A percentile compares a stretch with the other conserved stretches of the same genome.
phyloP scores from a whole-genome alignment of 192 early-diverging fungal species.

The Podochytrium sp. region DNA sequence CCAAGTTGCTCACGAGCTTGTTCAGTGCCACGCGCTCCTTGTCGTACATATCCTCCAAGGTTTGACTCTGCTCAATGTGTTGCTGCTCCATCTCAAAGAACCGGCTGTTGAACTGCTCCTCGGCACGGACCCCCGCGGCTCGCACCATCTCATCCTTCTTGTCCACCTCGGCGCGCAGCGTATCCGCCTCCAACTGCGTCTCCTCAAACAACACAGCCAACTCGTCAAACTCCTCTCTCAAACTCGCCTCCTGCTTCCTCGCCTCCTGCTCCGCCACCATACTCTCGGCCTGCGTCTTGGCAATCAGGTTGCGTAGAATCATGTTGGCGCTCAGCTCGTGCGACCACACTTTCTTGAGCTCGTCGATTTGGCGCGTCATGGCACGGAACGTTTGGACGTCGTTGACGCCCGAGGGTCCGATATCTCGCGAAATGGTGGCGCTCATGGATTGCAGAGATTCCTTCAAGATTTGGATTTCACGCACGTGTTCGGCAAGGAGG shows the following conservation, averaged over 20 bases:
- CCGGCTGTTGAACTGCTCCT: constrained; percentile 36
- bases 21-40: constrained; percentile 40
- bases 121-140: constrained; percentile 6
- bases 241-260: constrained; percentile 16
- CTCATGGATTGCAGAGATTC: constrained; percentile 37
- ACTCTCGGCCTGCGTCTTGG: constrained; percentile 43
- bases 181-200: constrained; percentile 25
- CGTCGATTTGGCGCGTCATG: constrained; percentile 43
- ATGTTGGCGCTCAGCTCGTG: constrained; percentile 46
- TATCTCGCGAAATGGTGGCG: constrained; percentile 7
- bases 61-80: constrained; percentile 41
- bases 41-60: constrained; percentile 45
- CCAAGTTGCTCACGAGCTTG: constrained; percentile 39
- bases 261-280: constrained; percentile 35
- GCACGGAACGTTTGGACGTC: constrained; percentile 21
- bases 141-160: constrained; percentile 14
- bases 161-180: constrained; percentile 7
- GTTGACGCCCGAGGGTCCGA: background rate
- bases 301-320: constrained; percentile 42
- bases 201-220: constrained; percentile 38
- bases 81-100: constrained; percentile 44
- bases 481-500: constrained; percentile 39
- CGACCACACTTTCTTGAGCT: constrained; percentile 46
- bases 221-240: constrained; percentile 48
- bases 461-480: constrained; percentile 42